Base-by-base conservation (phyloP, 164 flowering plant genomes). In the Macadamia integrifolia region DNA sequence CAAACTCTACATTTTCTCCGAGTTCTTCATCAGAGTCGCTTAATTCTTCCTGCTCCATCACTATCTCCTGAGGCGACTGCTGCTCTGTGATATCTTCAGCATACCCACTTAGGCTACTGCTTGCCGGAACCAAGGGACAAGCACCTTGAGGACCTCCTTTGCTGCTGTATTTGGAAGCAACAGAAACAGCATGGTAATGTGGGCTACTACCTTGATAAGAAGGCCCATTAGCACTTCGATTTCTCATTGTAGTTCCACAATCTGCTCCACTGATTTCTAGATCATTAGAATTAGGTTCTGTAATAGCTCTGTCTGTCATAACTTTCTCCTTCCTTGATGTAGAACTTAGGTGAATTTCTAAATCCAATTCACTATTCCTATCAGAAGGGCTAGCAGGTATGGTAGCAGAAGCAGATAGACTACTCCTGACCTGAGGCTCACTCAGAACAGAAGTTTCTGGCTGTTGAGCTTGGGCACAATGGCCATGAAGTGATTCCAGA, bases 21-120 rank as follows among this genome's bases (percentile, higher is more conserved):
- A 77, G 71, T 76, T 90, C 99, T 60, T 90, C 99, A 70, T 94
- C 99, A 44, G 99, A 90, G 71, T 92, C 99, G 73, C 99, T 94
- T 49, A 94, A 77, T 76, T 94, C 99, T 81, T 94, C 99, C 66
- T 87, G 97, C 64, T 94, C 99, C 99, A 94, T 94, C 68, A 92
- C 91, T 72, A 94, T 92, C 58, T 68, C 97, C n/a, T 82, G 83
- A 74, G 82, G 80, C 64, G 90, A 82, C 60, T 80, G 84, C 18
- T 87, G 90, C 64, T 71, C 75, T 2, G 61, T 58, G 69, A 72
- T 76, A 66, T 80, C 85, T 57, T 70, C 67, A 43, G 66, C 48
- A 58, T 63, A 71, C 62, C 71, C 61, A 65, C 68, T 50, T 66
- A 61, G 40, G 56, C 60, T 52, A 58, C 62, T 55, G 58, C 66